Evolutionary conservation across 495 filamentous ascomycete genomes (phyloP).

Genomic region (Neurospora intermedia): DNA sequence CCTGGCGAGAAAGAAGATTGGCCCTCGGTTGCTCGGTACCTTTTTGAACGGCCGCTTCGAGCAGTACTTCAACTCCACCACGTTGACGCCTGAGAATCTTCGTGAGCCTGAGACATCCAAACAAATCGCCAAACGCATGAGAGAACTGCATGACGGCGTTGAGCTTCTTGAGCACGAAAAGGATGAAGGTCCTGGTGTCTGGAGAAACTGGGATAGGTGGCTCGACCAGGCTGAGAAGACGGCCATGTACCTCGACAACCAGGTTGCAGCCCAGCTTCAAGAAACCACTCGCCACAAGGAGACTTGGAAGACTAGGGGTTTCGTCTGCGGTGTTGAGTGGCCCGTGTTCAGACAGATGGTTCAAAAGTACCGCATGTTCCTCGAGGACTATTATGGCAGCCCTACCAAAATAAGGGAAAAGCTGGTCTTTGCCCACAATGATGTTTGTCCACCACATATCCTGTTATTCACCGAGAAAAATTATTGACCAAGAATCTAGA

Average conservation of each 20-base stretch:
- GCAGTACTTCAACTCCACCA: conserved; percentile 73
- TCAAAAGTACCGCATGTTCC: conserved; percentile 64
- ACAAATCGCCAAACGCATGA: conserved; percentile 97
- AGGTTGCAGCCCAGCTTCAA: conserved; percentile 33
- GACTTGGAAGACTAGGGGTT: conserved; percentile 56
- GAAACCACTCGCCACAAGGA: conserved; percentile 22
- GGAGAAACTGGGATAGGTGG: conserved; percentile 96
- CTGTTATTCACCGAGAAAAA: not conserved
- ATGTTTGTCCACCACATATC: conserved; percentile 48
- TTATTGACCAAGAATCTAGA: conserved; percentile 38
- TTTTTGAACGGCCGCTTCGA: conserved; percentile 97
- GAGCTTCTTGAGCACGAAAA: conserved; percentile 71
- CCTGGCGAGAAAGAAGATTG: conserved; percentile 83
- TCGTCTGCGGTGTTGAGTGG: conserved; percentile 83
- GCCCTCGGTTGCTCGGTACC: conserved; percentile 83
- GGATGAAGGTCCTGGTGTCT: conserved; percentile 68
- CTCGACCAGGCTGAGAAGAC: conserved; percentile 67
- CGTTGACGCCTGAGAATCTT: conserved; percentile 67
- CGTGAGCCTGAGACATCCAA: conserved; percentile 71
- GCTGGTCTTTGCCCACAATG: conserved; percentile 93
- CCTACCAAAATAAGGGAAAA: conserved; percentile 52
- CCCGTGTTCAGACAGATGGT: conserved; percentile 62
- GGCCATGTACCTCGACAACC: conserved; percentile 63
- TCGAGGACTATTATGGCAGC: conserved; percentile 62
- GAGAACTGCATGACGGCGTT: conserved; percentile 90